These are phyloP conservation scores for Chionographis japonica DNA, from an alignment of 106 monocot species.

Conservation along the genomic window DNA sequence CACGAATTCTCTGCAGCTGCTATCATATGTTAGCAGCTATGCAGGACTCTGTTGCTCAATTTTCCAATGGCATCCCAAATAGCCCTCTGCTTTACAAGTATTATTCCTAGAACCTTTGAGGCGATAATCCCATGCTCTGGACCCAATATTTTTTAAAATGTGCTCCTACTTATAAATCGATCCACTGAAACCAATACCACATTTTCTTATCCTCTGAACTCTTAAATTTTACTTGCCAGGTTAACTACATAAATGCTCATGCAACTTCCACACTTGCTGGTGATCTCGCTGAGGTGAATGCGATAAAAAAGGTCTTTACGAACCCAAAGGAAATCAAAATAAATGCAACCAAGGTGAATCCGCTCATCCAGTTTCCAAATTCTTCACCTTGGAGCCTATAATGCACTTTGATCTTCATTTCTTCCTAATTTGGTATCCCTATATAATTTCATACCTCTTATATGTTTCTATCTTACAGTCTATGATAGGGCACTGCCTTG, in stretches of 20 bases:
- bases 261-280: conserved; percentile 98
- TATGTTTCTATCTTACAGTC: conserved; percentile 45
- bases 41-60: too few species aligned
- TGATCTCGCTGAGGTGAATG: conserved; percentile 96
- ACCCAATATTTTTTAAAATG: too few species aligned
- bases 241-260: conserved; percentile 99
- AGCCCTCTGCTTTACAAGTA: too few species aligned
- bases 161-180: too few species aligned
- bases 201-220: neutral
- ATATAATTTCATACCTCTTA: conserved; percentile 4
- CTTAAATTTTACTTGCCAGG: conserved; percentile 32
- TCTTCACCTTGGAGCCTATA: neutral
- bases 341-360: conserved; percentile 82
- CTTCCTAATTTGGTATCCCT: neutral
- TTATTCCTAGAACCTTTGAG: too few species aligned
- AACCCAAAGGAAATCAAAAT: conserved; percentile 77
- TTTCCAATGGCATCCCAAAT: too few species aligned
- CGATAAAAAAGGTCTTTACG: conserved; percentile 92
- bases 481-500: conserved; percentile 97
- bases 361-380: neutral
- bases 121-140: too few species aligned
- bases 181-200: too few species aligned
- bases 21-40: too few species aligned
- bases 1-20: too few species aligned
- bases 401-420: neutral